Base-by-base conservation (phyloP, 2,329 filamentous ascomycete genomes). In the Lasiodiplodia hormozganensis region DNA sequence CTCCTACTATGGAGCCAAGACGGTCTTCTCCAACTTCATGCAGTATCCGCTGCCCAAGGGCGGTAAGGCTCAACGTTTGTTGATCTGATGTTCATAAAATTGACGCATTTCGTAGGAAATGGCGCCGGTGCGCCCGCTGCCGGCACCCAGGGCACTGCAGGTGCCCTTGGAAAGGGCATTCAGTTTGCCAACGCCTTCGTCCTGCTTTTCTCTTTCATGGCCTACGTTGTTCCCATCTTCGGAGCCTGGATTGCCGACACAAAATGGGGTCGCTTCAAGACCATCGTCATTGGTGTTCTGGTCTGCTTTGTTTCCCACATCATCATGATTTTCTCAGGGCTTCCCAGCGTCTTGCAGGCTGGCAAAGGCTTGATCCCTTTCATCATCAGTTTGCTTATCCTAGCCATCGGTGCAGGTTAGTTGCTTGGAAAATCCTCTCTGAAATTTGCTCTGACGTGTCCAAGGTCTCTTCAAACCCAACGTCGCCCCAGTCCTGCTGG, bases 1-100 rank as follows among this genome's bases (percentile, higher is more conserved):
- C 2, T 88, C 86, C 0, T 89, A 86, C 80, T 88, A 88, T 73
- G 87, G 87, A 70, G 81, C 84, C 6, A 82, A 85, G 70, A 84
- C 83, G 0, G 77, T 86, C 8, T 88, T 89, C 75, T 82, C 82
- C 70, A 91, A 91, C 75, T 91, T 85, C 72, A 85, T 91, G 73
- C 86, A 90, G 72, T 85, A 86, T 11, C 84, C 86, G 3, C 74
- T 91, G 4, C 89, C 89, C 2, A 47, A 69, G 16, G 78, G 77
- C 8, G 77, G 78, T 69, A 21, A 53, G 62, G 60, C 11, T 31
- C 25, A 21, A 11, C 1, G 18, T 0, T 23, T 10, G 11, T 18
- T 5, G 0, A 11, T 16, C 4, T 49, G 3, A 11, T 21, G 8
- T 62, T 23, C 25, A 21, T 43, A 4, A 23, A 25, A 21, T 43